Conservation (phyloP, 2,329 filamentous ascomycete species). For the Dendrostoma leiphaemia region DNA sequence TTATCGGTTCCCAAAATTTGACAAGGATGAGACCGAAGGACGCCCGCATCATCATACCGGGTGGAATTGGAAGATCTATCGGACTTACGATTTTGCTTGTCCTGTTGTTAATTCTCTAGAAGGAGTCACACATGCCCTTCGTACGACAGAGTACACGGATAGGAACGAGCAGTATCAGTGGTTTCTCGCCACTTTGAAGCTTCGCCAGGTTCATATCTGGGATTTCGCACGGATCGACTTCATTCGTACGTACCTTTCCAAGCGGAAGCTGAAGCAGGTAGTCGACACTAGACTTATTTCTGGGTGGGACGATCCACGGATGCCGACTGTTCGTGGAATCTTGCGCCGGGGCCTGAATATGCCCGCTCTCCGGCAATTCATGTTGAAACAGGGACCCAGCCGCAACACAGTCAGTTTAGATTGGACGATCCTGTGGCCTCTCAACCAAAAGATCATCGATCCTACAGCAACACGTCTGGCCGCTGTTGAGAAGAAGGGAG, state of each 20-base stretch:
- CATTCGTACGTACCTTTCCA: slow-evolving; percentile 76
- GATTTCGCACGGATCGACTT: slow-evolving; percentile 86
- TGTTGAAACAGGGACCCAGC: slow-evolving; percentile 79
- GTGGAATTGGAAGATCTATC: slow-evolving; percentile 79
- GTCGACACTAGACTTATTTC: slow-evolving; percentile 74
- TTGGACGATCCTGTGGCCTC: slow-evolving; percentile 72
- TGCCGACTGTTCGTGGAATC: slow-evolving; percentile 82
- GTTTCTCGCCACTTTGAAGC: slow-evolving; percentile 72
- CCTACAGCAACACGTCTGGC: slow-evolving; percentile 73
- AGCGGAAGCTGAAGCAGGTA: slow-evolving; percentile 82
- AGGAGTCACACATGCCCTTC: slow-evolving; percentile 78
- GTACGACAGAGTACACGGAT: slow-evolving; percentile 85
- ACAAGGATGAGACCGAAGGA: slow-evolving; percentile 66
- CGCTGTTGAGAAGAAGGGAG: slow-evolving; percentile 66
- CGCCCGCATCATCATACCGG: slow-evolving; percentile 76
- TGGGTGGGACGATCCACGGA: slow-evolving; percentile 85
- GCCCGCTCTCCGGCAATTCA: slow-evolving; percentile 76
- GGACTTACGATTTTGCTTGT: slow-evolving; percentile 84
- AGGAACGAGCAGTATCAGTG: slow-evolving; percentile 85
- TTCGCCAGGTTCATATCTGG: slow-evolving; percentile 80
- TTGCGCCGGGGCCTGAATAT: slow-evolving; percentile 77
- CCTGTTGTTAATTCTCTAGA: slow-evolving; percentile 78
- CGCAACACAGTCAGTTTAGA: slow-evolving; percentile 83
- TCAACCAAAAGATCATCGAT: slow-evolving; percentile 82
- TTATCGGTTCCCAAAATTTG: slow-evolving; percentile 94